Evolutionary conservation across 192 early-diverging fungal species (phyloP).

Genomic region (Podila minutissima): DNA sequence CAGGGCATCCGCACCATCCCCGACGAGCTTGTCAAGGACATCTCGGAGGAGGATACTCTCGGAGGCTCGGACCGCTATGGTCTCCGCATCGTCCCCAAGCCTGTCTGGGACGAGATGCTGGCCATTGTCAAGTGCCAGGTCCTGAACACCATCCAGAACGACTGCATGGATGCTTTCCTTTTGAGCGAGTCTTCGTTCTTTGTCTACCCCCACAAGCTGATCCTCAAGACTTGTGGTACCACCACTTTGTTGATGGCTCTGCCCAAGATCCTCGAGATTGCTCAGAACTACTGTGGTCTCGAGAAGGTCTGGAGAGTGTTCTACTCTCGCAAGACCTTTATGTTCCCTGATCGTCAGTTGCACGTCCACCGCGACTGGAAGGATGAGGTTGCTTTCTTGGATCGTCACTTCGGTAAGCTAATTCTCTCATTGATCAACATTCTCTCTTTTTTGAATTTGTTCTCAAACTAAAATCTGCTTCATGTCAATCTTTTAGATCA

Average conservation of each 20-base stretch:
- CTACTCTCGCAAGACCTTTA: conserved; percentile 96
- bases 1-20: conserved; percentile 44
- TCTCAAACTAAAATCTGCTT: not conserved
- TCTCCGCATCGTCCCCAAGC: conserved; percentile 76
- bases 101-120: conserved; percentile 94
- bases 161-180: conserved; percentile 89
- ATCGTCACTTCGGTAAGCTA: conserved; percentile 66
- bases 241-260: conserved; percentile 93
- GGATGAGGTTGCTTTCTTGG: conserved; percentile 84
- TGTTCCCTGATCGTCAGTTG: conserved; percentile 93
- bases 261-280: conserved; percentile 88
- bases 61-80: conserved; percentile 60
- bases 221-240: conserved; percentile 98
- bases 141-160: conserved; percentile 85
- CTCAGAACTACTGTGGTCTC: conserved; percentile 67
- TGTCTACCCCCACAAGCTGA: conserved; percentile 94
- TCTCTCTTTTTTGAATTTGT: not conserved
- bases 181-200: conserved; percentile 98
- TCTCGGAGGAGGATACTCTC: conserved; percentile 45
- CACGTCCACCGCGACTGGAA: conserved; percentile 93
- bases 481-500: conserved; percentile 48
- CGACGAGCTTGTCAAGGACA: conserved; percentile 12
- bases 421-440: not conserved
- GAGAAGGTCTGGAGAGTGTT: conserved; percentile 84
- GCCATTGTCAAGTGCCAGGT: conserved; percentile 94